Evolutionary conservation across 768 basidiomycete genomes (phyloP).

Genomic region (Psilocybe azurescens): DNA sequence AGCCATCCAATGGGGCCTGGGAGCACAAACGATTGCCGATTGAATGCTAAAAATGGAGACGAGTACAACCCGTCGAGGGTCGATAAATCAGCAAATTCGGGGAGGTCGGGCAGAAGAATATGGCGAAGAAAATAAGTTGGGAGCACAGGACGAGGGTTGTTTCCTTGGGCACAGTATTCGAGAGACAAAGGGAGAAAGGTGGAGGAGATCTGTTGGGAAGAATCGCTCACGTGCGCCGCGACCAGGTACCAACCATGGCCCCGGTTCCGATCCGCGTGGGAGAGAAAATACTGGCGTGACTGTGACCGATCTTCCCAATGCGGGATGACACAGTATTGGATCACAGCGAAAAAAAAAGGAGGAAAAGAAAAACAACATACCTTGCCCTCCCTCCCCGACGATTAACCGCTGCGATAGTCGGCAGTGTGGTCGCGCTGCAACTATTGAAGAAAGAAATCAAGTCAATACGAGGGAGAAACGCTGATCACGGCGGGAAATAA

Average conservation of each 20-base stretch:
- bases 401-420: not conserved
- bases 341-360: slow-evolving; percentile 25
- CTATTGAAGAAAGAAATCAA: slow-evolving; percentile 6
- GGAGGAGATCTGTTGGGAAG: slow-evolving; percentile 6
- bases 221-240: slow-evolving; percentile 33
- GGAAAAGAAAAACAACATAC: slow-evolving; percentile 1
- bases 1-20: slow-evolving; percentile 12
- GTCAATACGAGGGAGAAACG: not conserved
- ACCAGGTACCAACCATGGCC: slow-evolving; percentile 36
- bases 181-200: slow-evolving; percentile 9
- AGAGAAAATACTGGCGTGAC: slow-evolving; percentile 19
- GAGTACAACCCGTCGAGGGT: slow-evolving; percentile 4
- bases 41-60: slow-evolving; percentile 10
- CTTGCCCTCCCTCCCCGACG: slow-evolving; percentile 7
- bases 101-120: slow-evolving; percentile 9
- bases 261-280: slow-evolving; percentile 36
- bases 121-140: not conserved
- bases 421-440: not conserved
- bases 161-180: slow-evolving; percentile 20
- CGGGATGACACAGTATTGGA: slow-evolving; percentile 10
- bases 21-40: slow-evolving; percentile 12
- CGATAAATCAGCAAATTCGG: not conserved
- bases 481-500: slow-evolving; percentile 14
- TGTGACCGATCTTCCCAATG: not conserved
- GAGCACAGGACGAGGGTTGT: slow-evolving; percentile 9